Evolutionary conservation across 345 rosid genomes (phyloP), one percentile per base, ranked within the genome.

Genomic region (Adansonia digitata): DNA sequence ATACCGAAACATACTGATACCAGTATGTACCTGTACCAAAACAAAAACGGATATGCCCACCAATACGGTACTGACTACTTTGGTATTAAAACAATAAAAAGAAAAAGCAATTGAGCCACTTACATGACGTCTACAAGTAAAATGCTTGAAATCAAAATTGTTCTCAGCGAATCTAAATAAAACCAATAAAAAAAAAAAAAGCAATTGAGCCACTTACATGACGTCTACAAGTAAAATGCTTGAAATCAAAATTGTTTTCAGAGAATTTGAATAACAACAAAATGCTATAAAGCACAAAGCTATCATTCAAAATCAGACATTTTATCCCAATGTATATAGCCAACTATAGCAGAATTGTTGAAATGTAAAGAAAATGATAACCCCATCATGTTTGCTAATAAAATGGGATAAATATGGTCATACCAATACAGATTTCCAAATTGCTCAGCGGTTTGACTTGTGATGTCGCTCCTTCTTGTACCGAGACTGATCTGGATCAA

Each of bases 401-500:
- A 22, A 45, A 62, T 62, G 26, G 46, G 24, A 55, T 55, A 34
- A 14, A 62, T 27, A 15, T 43, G 51, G 20, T 61, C 48, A 65
- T 53, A 62, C 27, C 39, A 27, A 52, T 24, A 39, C 66, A 46
- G 26, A 46, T 63, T 43, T 63, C 63, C 78, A 79, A 78, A 82
- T 74, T 61, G 55, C 77, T 74, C 75, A 85, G 59, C 5, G 81
- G 75, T 78, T 89, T 77, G 97, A 76, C 77, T 84, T 92, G 83
- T 93, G 98, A 84, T 80, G 96, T 48, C 97, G 80, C 82, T 90
- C 97, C 82, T 93, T 95, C 81, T 75, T 88, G 81, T 89, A 93
- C 43, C 97, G 90, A 65, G 82, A 76, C 76, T 93, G 97, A 67
- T 84, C 89, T 1, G 98, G 97, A 84, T 93, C 99, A 79, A 93